Evolutionary conservation across 2,329 filamentous ascomycete species (phyloP).

Genomic region (Aureobasidium subglaciale): DNA sequence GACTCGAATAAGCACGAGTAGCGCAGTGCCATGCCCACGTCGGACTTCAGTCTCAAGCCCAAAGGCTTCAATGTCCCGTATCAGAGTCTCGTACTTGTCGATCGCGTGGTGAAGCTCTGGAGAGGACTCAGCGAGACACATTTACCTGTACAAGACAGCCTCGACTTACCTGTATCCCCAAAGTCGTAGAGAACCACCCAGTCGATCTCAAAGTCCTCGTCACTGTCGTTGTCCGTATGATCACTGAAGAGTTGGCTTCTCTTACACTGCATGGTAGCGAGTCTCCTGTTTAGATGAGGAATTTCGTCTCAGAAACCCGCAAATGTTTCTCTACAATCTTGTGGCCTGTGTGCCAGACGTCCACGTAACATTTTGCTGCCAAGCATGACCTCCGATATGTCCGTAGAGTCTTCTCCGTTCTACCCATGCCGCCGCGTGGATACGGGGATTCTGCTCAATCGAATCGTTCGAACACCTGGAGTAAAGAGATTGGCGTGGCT

Average conservation of each 20-base stretch:
- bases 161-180: neutral
- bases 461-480: neutral
- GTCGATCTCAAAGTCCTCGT: constrained; percentile 7
- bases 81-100: neutral
- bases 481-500: neutral
- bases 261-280: neutral
- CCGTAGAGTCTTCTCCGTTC: neutral
- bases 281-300: too few relatives aligned
- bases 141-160: too few relatives aligned
- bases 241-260: neutral
- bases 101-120: neutral
- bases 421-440: too few relatives aligned
- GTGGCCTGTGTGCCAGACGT: neutral
- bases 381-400: neutral
- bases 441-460: neutral
- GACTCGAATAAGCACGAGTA: neutral
- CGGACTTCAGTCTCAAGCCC: constrained; percentile 2
- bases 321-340: neutral
- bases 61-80: neutral
- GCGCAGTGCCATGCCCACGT: neutral
- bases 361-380: constrained; percentile 8
- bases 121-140: neutral
- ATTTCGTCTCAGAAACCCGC: too few relatives aligned
- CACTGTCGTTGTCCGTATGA: neutral
- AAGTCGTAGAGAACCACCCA: neutral